These are phyloP conservation scores for Orbilia blumenaviensis DNA, from an alignment of 2,329 filamentous ascomycete genomes.

Conservation along the genomic window DNA sequence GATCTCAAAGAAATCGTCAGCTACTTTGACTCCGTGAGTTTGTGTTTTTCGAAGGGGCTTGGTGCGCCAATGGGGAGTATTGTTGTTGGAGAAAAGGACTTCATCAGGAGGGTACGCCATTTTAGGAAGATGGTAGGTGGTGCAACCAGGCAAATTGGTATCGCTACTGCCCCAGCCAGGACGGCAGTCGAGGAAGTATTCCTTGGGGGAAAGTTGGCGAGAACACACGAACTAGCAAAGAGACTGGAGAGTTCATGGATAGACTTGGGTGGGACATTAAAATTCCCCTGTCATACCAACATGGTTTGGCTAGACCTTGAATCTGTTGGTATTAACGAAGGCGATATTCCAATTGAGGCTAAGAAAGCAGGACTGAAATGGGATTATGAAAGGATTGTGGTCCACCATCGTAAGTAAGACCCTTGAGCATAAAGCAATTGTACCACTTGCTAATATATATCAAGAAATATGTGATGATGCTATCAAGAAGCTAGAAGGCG, in stretches of 20 bases:
- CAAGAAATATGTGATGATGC: slow-evolving; percentile 73
- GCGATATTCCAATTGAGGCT: slow-evolving; percentile 67
- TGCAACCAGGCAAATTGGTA: slow-evolving; percentile 77
- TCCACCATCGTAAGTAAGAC: slow-evolving; percentile 69
- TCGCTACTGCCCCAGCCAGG: slow-evolving; percentile 77
- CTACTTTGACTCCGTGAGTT: slow-evolving; percentile 65
- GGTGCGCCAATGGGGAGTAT: slow-evolving; percentile 66
- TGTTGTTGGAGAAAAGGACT: slow-evolving; percentile 52
- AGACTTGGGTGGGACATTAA: slow-evolving; percentile 72
- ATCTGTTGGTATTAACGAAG: slow-evolving; percentile 66
- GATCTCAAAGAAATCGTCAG: slow-evolving; percentile 51
- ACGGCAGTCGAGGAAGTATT: slow-evolving; percentile 84
- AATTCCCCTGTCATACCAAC: slow-evolving; percentile 82
- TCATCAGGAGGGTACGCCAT: slow-evolving; percentile 49
- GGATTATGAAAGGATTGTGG: slow-evolving; percentile 69
- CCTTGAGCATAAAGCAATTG: slow-evolving; percentile 13
- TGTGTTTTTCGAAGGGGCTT: slow-evolving; percentile 68
- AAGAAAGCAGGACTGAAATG: slow-evolving; percentile 69
- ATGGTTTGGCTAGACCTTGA: slow-evolving; percentile 87
- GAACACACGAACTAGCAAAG: slow-evolving; percentile 71
- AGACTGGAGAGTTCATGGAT: slow-evolving; percentile 74
- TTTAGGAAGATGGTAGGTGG: slow-evolving; percentile 79
- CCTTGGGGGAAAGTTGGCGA: slow-evolving; percentile 70
- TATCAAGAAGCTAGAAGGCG: slow-evolving; percentile 67
- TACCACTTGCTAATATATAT: slow-evolving; percentile 65